These are phyloP conservation scores for Quercus dentata DNA, from an alignment of 306 rosid species.

Conservation along the genomic window DNA sequence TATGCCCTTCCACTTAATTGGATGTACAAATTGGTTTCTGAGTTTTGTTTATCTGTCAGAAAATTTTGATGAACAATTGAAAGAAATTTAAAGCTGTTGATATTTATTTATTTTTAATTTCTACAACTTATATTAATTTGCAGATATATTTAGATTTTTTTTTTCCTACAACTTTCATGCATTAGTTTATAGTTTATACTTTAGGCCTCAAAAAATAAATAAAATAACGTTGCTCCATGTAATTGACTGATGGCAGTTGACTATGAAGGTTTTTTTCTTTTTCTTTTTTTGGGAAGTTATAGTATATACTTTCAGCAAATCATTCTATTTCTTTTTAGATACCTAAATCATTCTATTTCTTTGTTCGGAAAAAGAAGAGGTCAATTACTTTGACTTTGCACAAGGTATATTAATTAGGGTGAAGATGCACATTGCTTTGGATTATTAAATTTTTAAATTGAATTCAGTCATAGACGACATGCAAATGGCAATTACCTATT, in stretches of 20 bases:
- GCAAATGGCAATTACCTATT: too few relatives aligned
- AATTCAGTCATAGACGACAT: too few relatives aligned
- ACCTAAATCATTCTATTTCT: not conserved
- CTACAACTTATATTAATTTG: too few relatives aligned
- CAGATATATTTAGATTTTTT: too few relatives aligned
- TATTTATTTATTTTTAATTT: too few relatives aligned
- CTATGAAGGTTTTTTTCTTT: not conserved
- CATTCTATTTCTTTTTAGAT: not conserved
- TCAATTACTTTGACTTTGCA: conserved; percentile 6
- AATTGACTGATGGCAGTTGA: not conserved
- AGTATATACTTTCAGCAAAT: not conserved
- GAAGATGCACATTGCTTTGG: not conserved
- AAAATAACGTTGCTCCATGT: not conserved
- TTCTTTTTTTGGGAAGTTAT: not conserved
- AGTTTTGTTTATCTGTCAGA: too few relatives aligned
- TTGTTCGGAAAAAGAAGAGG: not conserved
- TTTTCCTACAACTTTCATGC: not conserved
- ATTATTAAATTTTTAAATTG: too few relatives aligned
- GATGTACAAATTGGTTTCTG: too few relatives aligned
- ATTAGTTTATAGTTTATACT: not conserved
- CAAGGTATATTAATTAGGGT: not conserved
- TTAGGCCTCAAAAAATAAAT: not conserved
- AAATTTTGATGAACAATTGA: too few relatives aligned
- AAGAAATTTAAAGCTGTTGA: too few relatives aligned
- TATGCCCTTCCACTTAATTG: not conserved